phyloP scores from a whole-genome alignment of 441 rosid species.

The Mallotus repandus region DNA sequence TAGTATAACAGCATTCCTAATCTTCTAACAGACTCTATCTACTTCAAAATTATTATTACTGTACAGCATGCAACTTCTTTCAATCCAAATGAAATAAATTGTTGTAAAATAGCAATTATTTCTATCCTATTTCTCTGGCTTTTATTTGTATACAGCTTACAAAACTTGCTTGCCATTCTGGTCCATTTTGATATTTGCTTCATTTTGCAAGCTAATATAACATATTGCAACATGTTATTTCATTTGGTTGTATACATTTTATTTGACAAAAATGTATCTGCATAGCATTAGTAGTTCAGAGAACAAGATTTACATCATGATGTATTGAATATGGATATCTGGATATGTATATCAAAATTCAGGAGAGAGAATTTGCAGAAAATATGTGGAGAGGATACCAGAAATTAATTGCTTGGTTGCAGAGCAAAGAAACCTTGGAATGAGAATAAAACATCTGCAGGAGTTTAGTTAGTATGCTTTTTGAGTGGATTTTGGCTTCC shows the following conservation, averaged over 20 bases:
- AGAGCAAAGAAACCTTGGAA: neutral
- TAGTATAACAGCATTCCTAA: too few species aligned
- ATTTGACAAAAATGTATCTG: neutral
- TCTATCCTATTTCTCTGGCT: too few species aligned
- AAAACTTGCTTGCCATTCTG: too few species aligned
- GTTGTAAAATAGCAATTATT: too few species aligned
- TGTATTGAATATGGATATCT: neutral
- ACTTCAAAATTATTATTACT: too few species aligned
- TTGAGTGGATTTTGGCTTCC: neutral
- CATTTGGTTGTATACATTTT: neutral
- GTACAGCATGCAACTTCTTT: too few species aligned
- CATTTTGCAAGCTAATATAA: too few species aligned
- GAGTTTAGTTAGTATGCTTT: neutral
- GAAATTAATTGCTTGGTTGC: neutral
- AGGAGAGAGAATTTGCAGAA: neutral
- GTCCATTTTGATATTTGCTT: too few species aligned
- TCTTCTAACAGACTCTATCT: too few species aligned
- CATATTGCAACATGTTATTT: neutral
- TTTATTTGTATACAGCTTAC: too few species aligned
- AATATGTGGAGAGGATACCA: neutral
- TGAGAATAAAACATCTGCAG: conserved; percentile 1
- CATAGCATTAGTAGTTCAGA: neutral
- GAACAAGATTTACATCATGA: neutral
- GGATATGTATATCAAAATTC: neutral
- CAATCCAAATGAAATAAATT: too few species aligned